Evolutionary conservation across 2,329 filamentous ascomycete species (phyloP).

Genomic region (Hypocreales sp.): DNA sequence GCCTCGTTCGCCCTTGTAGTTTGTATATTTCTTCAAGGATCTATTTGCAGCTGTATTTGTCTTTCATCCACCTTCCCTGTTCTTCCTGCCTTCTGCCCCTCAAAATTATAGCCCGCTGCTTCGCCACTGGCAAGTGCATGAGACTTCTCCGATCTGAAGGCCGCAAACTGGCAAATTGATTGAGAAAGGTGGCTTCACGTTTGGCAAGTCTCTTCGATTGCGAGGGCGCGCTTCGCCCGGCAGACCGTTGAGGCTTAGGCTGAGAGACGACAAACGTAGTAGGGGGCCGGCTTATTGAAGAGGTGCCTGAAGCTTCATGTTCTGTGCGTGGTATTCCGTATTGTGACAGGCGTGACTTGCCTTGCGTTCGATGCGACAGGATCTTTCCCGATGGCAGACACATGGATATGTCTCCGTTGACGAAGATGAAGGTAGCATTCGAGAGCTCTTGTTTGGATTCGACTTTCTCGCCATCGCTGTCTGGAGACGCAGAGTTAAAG

Average conservation of each 20-base stretch:
- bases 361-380: no score
- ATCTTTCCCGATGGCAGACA: no score
- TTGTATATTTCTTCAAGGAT: not conserved
- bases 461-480: not conserved
- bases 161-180: not conserved
- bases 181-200: slow-evolving; percentile 1
- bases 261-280: no score
- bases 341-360: no score
- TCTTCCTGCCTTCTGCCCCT: slow-evolving; percentile 1
- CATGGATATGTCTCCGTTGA: no score
- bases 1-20: no score
- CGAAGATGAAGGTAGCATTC: no score
- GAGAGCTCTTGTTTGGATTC: not conserved
- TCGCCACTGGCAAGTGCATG: slow-evolving; percentile 5
- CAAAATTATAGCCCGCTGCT: slow-evolving; percentile 4
- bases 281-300: no score
- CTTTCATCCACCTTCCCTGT: not conserved
- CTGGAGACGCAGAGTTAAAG: no score
- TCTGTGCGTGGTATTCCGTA: no score
- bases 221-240: not conserved
- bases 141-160: slow-evolving; percentile 7
- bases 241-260: no score
- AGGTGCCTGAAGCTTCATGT: no score
- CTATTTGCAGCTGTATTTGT: slow-evolving; percentile 1
- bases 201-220: slow-evolving; percentile 7